Conservation (phyloP, 257 asterid genomes). For the Cynanchum wilfordii region DNA sequence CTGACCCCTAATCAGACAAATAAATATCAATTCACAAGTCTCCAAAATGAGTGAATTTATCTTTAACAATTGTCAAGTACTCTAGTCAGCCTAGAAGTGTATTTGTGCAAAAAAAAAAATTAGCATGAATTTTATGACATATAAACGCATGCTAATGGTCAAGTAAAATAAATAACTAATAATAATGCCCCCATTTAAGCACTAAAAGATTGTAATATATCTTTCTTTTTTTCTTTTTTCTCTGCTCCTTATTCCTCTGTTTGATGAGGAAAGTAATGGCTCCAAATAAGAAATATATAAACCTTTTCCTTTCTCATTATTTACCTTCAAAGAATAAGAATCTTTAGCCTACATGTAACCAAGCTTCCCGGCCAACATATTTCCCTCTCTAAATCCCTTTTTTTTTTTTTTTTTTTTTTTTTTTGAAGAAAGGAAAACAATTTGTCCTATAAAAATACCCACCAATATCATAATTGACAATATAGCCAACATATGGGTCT, state of each 20-base stretch:
- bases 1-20: background rate
- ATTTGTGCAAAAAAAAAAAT: background rate
- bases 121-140: background rate
- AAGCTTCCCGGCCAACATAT: background rate
- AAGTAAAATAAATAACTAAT: background rate
- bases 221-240: background rate
- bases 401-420: no score
- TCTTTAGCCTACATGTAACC: background rate
- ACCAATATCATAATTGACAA: background rate
- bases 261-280: background rate
- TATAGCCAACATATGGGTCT: background rate
- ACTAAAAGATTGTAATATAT: no score
- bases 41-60: background rate
- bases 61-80: background rate
- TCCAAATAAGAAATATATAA: background rate
- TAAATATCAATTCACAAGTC: background rate
- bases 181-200: no score
- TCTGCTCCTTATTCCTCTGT: background rate
- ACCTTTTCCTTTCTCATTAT: background rate
- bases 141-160: background rate
- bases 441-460: no score
- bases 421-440: no score
- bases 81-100: background rate
- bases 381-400: no score
- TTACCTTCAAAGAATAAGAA: background rate